Evolutionary conservation across 1,284 basidiomycete genomes (phyloP), one percentile per base, ranked within the genome.

Genomic region (Abortiporus biennis): DNA sequence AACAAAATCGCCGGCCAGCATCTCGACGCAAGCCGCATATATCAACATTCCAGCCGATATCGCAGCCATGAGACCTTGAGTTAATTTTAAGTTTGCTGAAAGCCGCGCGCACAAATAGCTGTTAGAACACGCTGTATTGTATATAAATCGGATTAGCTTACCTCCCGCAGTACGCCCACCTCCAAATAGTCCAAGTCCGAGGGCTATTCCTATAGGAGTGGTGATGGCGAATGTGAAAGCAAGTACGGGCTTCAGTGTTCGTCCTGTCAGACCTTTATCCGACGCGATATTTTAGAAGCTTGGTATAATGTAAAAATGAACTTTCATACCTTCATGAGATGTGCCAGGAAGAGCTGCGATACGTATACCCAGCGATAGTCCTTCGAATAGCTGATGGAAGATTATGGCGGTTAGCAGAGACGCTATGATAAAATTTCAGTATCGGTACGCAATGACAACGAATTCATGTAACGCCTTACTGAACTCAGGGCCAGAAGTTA

Each of bases 381-480:
- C 85, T 55, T 89, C 85, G 51, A 89, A 89, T 6, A 88, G 64
- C 54, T 89, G 85, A 55, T 89, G 86, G 56, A 89, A 89, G 37
- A 78, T 65, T 29, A 89, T 76, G 1, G 86, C 86, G 9, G 78
- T 74, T 4, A 84, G 70, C 5, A 89, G 71, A 0, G 85, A 80
- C 2, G 80, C 83, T 87, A 48, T 13, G 23, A 36, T 20, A 21
- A 31, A 24, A 38, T 40, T 41, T 33, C 27, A 39, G 25, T 40
- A 33, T 42, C 32, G 31, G 25, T 47, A 23, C 21, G 25, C 36
- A 25, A 15, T 15, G 4, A 37, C 4, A 45, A 38, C 6, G 20
- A 15, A 21, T n/a, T 29, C 8, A n/a, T 47, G 6, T 11, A 13
- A 70, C 80, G 44, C 46, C n/a, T n/a, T n/a, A 85, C 83, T 72